phyloP scores from a whole-genome alignment of 768 basidiomycete species.

The Ephemerocybe angulata region DNA sequence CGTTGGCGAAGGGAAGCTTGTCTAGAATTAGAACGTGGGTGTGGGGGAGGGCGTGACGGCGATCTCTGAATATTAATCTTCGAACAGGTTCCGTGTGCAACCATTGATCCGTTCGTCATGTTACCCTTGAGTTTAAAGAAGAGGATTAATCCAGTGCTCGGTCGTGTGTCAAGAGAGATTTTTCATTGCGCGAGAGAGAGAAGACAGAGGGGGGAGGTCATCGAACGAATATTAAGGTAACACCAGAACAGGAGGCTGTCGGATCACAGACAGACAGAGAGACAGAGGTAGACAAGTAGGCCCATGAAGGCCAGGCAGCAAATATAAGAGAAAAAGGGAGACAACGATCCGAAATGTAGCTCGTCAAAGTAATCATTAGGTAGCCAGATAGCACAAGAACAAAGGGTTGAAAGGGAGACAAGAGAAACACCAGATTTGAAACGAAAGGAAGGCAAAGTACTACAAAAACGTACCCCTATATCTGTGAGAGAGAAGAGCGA shows the following conservation, averaged over 20 bases:
- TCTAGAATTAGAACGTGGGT: no score
- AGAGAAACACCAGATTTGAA: constrained; percentile 9
- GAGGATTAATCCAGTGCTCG: background rate
- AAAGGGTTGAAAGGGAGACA: constrained; percentile 4
- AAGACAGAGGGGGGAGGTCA: background rate
- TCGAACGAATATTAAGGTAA: background rate
- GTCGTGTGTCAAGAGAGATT: background rate
- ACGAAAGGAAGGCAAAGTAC: constrained; percentile 17
- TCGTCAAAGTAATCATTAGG: constrained; percentile 28
- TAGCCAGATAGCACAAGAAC: constrained; percentile 25
- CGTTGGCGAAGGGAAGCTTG: no score
- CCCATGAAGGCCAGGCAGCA: constrained; percentile 3
- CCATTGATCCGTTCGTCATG: no score
- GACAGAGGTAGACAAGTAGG: background rate
- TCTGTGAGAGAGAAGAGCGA: constrained; percentile 20
- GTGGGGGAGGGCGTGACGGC: no score
- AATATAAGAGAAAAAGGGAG: constrained; percentile 1
- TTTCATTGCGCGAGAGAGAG: background rate
- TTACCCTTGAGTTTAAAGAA: no score
- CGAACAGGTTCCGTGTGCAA: no score
- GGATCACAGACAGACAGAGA: constrained; percentile 5
- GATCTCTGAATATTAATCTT: no score
- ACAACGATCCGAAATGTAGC: constrained; percentile 2
- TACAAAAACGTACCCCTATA: constrained; percentile 31
- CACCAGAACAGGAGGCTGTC: background rate